phyloP scores from a whole-genome alignment of 1,139 yeast species.

The Candida sp. region DNA sequence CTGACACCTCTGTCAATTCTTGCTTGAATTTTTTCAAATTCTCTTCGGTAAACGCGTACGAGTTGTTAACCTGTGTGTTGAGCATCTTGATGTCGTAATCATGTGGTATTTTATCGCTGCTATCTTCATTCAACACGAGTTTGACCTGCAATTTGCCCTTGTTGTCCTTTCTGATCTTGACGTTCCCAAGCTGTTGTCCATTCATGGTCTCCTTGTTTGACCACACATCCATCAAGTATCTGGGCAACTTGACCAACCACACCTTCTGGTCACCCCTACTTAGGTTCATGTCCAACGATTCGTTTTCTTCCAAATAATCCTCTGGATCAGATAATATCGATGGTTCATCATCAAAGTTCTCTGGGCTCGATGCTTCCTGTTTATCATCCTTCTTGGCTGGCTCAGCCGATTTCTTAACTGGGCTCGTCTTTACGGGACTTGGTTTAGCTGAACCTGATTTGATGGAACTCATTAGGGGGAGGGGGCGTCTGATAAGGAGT shows the following conservation, averaged over 20 bases:
- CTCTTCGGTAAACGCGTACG: constrained; percentile 88
- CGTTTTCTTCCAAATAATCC: constrained; percentile 55
- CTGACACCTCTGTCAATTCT: constrained; percentile 53
- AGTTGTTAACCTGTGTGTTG: constrained; percentile 80
- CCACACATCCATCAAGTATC: constrained; percentile 87
- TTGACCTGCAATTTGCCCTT: constrained; percentile 59
- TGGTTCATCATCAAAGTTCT: constrained; percentile 31
- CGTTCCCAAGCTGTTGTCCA: constrained; percentile 83
- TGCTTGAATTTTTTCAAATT: constrained; percentile 73
- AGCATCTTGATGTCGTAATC: constrained; percentile 82
- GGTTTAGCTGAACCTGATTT: neutral
- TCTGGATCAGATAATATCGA: constrained; percentile 50
- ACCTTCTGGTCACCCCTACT: constrained; percentile 64
- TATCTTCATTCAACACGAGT: constrained; percentile 51
- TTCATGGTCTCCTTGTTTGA: constrained; percentile 60
- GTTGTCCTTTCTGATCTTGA: constrained; percentile 60
- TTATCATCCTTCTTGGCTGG: constrained; percentile 12
- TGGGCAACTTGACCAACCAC: constrained; percentile 93
- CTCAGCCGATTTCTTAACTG: constrained; percentile 16
- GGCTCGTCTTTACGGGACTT: constrained; percentile 18
- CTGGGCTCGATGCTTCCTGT: constrained; percentile 6
- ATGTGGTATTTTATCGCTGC: constrained; percentile 62
- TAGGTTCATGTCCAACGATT: constrained; percentile 67
- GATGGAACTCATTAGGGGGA: neutral
- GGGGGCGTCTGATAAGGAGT: neutral